Percentiles rank a stretch among this genome's conserved stretches.
These are phyloP conservation scores for Solanum chiquidenum DNA, from an alignment of 257 asterid species.

Conservation along the genomic window DNA sequence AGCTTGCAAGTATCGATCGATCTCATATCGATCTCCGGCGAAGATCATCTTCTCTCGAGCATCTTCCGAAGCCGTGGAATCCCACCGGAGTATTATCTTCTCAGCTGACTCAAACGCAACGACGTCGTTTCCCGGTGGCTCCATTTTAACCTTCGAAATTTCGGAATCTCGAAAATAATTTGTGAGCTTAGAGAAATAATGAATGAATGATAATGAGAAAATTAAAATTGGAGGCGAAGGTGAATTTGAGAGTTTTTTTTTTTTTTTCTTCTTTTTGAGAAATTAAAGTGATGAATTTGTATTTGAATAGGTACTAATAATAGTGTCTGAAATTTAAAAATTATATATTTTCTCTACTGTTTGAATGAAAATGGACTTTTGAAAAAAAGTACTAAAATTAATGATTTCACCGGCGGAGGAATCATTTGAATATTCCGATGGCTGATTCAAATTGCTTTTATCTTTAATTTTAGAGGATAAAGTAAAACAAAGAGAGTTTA, in stretches of 20 bases:
- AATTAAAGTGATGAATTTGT: neutral
- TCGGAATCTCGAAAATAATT: neutral
- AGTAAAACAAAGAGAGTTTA: neutral
- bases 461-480: neutral
- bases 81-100: conserved; percentile 71
- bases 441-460: neutral
- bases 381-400: neutral
- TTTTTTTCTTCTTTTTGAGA: neutral
- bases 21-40: conserved; percentile 59
- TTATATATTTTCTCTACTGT: neutral
- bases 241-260: neutral
- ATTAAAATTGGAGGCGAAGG: neutral
- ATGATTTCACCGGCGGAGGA: neutral
- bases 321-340: neutral
- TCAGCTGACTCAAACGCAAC: conserved; percentile 34
- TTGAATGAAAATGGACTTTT: neutral
- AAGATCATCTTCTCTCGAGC: conserved; percentile 72
- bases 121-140: conserved; percentile 44
- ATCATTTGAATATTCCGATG: neutral
- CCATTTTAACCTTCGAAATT: conserved; percentile 22
- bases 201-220: neutral
- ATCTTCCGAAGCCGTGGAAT: conserved; percentile 65
- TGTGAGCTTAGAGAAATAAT: neutral
- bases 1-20: conserved; percentile 70
- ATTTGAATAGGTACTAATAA: neutral